phyloP scores from a whole-genome alignment of 2,329 filamentous ascomycete genomes.

The Aspergillus ochraceus region DNA sequence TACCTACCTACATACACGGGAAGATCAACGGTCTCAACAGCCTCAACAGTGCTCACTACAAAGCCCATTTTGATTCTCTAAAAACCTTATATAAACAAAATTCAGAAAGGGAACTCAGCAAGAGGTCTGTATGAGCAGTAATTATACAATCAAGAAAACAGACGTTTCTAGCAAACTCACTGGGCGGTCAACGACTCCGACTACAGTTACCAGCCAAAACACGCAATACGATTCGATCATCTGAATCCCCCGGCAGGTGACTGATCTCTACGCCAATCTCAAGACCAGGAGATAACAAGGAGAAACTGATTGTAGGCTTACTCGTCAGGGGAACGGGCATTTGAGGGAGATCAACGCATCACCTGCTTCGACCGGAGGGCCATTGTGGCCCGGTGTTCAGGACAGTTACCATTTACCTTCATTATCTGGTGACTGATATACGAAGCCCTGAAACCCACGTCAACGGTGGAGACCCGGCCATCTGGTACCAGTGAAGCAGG shows the following conservation, averaged over 20 bases:
- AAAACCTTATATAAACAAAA: too few relatives aligned
- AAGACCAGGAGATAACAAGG: slow-evolving; percentile 3
- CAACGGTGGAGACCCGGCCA: slow-evolving; percentile 11
- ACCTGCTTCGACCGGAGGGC: neutral
- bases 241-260: neutral
- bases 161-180: neutral
- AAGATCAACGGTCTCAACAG: too few relatives aligned
- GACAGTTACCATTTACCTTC: too few relatives aligned
- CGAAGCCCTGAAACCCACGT: slow-evolving; percentile 4
- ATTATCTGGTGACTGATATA: too few relatives aligned
- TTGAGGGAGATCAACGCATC: slow-evolving; percentile 8
- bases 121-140: too few relatives aligned
- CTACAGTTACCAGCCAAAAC: neutral
- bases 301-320: neutral
- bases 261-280: neutral
- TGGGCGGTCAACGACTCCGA: neutral
- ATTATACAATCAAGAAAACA: neutral
- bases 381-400: too few relatives aligned
- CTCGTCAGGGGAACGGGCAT: neutral
- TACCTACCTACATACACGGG: too few relatives aligned
- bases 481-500: slow-evolving; percentile 15
- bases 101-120: too few relatives aligned
- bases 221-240: neutral
- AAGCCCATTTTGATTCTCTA: too few relatives aligned
- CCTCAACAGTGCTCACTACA: too few relatives aligned